Percentiles rank a stretch among this genome's conserved stretches.
Evolutionary conservation across 2,329 filamentous ascomycete species (phyloP).

Genomic region (Aspergillus texensis): DNA sequence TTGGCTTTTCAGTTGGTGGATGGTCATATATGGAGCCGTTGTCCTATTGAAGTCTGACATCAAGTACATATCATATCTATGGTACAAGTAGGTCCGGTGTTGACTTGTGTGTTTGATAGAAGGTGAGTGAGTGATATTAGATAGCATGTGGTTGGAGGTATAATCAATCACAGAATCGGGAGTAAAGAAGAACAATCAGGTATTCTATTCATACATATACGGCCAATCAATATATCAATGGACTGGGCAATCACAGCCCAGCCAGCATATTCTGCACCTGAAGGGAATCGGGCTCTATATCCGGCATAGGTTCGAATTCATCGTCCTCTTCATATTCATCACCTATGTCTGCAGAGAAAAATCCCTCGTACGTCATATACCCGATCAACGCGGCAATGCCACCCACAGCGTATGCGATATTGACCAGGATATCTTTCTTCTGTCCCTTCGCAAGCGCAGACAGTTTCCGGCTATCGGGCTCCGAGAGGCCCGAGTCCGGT

Average conservation of each 20-base stretch:
- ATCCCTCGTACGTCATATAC: conserved; percentile 39
- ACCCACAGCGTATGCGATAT: conserved; percentile 38
- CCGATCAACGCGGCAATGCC: conserved; percentile 39
- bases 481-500: conserved; percentile 27
- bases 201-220: neutral
- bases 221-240: neutral
- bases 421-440: conserved; percentile 39
- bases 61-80: neutral
- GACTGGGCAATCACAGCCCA: neutral
- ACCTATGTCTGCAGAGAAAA: conserved; percentile 19
- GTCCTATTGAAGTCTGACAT: neutral
- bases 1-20: neutral
- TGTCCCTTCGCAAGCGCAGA: conserved; percentile 26
- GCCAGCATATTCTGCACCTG: conserved; percentile 23
- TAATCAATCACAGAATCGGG: neutral
- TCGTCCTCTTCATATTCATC: conserved; percentile 18
- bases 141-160: neutral
- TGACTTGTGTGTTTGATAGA: neutral
- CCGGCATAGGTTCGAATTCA: neutral
- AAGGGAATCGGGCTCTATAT: conserved; percentile 12
- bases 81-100: neutral
- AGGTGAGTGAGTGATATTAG: neutral
- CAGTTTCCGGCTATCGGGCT: conserved; percentile 28
- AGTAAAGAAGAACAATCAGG: neutral
- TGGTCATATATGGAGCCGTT: neutral